Evolutionary conservation across 805 yeast species (phyloP), one percentile per base, ranked within the genome.

Genomic region (Kluyveromyces lactis): DNA sequence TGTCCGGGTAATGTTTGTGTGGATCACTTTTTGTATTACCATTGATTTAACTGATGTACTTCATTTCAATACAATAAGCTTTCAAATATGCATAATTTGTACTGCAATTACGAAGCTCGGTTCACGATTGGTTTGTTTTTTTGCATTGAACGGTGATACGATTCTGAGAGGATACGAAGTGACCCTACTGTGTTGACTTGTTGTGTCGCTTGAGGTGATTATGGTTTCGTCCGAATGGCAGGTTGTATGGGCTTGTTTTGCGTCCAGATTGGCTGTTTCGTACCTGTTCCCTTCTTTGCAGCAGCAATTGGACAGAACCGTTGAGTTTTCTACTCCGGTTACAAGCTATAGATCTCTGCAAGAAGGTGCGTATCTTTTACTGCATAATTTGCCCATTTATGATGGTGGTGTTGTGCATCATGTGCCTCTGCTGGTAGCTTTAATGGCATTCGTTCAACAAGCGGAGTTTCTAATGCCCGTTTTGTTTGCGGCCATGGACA

Each of bases 341-440:
- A 58, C 58, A 1, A 58, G 64, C 2, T 58, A 48, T 32, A 52
- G 76, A 51, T 67, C 76, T 29, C 55, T 84, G 31, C 60, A 68
- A 48, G 94, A 83, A 55, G 89, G 89, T 10, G 63, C 83, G 9
- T 84, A 72, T 48, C 68, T 84, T 37, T 61, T 75, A 40, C 56
- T 67, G 3, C 72, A 78, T 49, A 69, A 68, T 16, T 66, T 82
- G 37, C 70, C 78, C 34, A 77, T 86, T 7, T 90, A 86, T 52
- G 76, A 76, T 44, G 96, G 97, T 8, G 94, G 94, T 18, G 77
- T 87, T 13, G 81, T 81, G 26, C 90, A 86, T 59, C 95, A 86
- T 50, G 78, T 95, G 3, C 95, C 96, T 3, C 55, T 87, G 15
- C 52, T 90, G 17, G 69, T 86, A 26, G 62, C 68, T 2, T 43